Base-by-base conservation (phyloP, 83 land plant species). In the Picea abies region DNA sequence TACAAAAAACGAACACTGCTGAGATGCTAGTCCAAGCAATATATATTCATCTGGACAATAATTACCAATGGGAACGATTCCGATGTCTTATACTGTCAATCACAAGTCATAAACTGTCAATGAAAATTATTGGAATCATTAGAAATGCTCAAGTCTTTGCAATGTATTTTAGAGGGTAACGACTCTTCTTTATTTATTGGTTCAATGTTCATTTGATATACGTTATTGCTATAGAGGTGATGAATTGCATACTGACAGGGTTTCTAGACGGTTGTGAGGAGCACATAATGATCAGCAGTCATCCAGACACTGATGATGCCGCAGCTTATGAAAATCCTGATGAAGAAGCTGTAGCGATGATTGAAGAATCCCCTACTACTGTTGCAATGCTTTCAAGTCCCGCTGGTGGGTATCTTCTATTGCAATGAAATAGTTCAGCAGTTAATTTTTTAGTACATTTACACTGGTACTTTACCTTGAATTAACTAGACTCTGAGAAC, bases 321-420 rank as follows among this genome's bases (percentile, higher is more conserved):
- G 84, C 76, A 76, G 86, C 81, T 5, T 88, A 82, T 75, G 91
- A 89, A 60, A 79, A 82, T 82, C 83, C 85, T 16, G 94, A 92
- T 10, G 96, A 94, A 67, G 93, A 91, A 76, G 84, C 88, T 11
- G 90, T 84, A 69, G 93, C 91, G 60, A 91, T 94, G 92, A 79
- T 88, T 70, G 96, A 93, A 66, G 95, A 91, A 70, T 78, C 87
- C 47, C 85, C 89, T 84, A 63, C 88, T 60, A 90, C 71, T 47
- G 84, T 64, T 79, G 86, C 58, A 56, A 83, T 82, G 78, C 64
- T 82, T 52, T 77, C 85, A 68, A 85, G 88, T 82, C 88, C 85
- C 5, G 81, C 76, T 62, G 86, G 86, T 85, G 32, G 41, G 65
- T 41, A 16, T 49, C 6, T 60, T 52, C 12, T 52, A 52, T 52